Evolutionary conservation across 495 filamentous ascomycete species (phyloP), one percentile per base, ranked within the genome.

Genomic region (Daldinia childiae): DNA sequence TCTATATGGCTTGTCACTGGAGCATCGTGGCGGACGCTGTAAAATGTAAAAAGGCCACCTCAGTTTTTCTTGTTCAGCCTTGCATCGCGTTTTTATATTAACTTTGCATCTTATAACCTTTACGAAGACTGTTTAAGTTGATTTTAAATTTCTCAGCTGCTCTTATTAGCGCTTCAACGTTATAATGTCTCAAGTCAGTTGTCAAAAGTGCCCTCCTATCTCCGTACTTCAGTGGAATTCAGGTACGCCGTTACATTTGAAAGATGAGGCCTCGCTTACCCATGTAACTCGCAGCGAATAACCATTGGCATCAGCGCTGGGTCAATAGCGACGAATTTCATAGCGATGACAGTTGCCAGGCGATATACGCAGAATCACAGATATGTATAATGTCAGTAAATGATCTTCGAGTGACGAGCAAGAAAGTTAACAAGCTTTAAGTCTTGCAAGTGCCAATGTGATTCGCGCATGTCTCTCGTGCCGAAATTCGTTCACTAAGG

Each of bases 401-500:
- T 48, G 9, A 48, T 48, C 43, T 3, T 48, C n/a, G 41, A 45
- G 41, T 19, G 21, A 5, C 17, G 19, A 24, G 21, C 1, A 19
- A 48, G 19, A 21, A 24, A 21, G 19, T 21, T 48, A 48, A 48
- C 19, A 9, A 48, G 9, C 12, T 24, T 24, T 5, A 48, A 48
- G 43, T 48, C 43, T 48, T 48, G 43, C 43, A 4, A 48, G 43
- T 11, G 43, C 43, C 8, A 48, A 48, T 8, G 43, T 24, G 7
- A 56, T 34, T 56, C 71, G 63, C 7, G 48, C 43, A 41, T 74
- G 71, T 52, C n/a, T 19, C 11, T n/a, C 8, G 15, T 72, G 71
- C 27, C 68, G 62, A 34, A 17, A 12, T 17, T 41, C 29, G 11
- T 54, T 72, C 29, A 32, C 29, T n/a, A 21, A 62, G n/a, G 26